Evolutionary conservation across 2,329 filamentous ascomycete species (phyloP), one percentile per base, ranked within the genome.

Genomic region (Chaetomium sp.): DNA sequence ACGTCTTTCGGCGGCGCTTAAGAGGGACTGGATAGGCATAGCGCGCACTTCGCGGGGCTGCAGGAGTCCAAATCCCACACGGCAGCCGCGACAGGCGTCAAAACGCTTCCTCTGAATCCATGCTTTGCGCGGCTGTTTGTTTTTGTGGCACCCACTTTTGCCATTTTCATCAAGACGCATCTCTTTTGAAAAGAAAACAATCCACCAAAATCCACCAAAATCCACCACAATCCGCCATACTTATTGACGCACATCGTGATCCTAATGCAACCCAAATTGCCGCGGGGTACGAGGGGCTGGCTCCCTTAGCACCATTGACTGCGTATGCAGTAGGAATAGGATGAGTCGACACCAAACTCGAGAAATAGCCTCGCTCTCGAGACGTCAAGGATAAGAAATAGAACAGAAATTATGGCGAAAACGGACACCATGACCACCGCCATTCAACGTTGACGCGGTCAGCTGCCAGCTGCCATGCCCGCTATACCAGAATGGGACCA

Each of bases 401-500:
- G 16, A 16, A 42, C 38, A 7, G 19, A 19, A n/a, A 7, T 6
- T 19, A 42, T 7, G 4, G 19, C 19, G 5, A 16, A 42, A 42
- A 42, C 38, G 38, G 38, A 42, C 38, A 42, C 4, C 38, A 42
- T 4, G 19, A 16, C 16, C 38, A 42, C 38, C 38, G 38, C 38
- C 38, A 42, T 42, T 42, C 38, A 42, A 42, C 38, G 38, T 42
- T 16, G 38, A 42, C 16, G 38, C 38, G 38, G 38, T 42, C 38
- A 42, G 38, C 38, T 42, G 38, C 38, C 38, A 42, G 38, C 38
- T 16, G 45, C 45, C 45, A 9, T 10, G 5, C 35, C 29, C 47
- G 55, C 59, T 65, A 65, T 55, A 50, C 63, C 55, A 51, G 56
- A 65, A 56, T n/a, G 13, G 59, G 50, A 49, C 7, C 38, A 55